A percentile compares a stretch with the other conserved stretches of the same genome.
These are phyloP conservation scores for Clonostachys rhizophaga DNA, from an alignment of 2,329 filamentous ascomycete genomes.

Conservation along the genomic window DNA sequence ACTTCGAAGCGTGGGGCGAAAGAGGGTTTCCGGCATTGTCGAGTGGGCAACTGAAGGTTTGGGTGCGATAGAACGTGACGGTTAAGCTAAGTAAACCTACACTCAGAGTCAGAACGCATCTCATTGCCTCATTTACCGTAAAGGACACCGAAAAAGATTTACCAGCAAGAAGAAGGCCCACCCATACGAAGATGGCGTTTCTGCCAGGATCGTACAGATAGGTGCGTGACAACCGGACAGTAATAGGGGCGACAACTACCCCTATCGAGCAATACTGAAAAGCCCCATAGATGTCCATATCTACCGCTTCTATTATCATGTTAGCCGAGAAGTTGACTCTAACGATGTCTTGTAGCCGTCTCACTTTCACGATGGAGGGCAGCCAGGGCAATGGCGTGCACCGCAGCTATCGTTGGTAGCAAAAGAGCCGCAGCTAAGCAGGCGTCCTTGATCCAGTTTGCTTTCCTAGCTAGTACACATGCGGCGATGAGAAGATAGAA, in stretches of 20 bases:
- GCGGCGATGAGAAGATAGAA: constrained; percentile 61
- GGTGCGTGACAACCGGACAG: constrained; percentile 54
- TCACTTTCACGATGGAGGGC: constrained; percentile 53
- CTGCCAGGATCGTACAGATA: constrained; percentile 61
- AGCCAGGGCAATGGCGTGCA: constrained; percentile 60
- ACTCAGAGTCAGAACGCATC: background rate
- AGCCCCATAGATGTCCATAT: constrained; percentile 65
- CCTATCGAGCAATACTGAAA: constrained; percentile 65
- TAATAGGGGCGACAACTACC: constrained; percentile 59
- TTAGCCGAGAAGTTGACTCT: background rate
- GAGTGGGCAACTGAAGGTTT: constrained; percentile 32
- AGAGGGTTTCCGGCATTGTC: constrained; percentile 29
- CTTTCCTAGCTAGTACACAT: constrained; percentile 58
- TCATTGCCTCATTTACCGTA: background rate
- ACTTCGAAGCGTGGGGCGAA: constrained; percentile 24
- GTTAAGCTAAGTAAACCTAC: constrained; percentile 55
- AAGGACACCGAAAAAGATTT: constrained; percentile 9
- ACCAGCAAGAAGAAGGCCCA: constrained; percentile 55
- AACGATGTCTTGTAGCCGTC: constrained; percentile 9
- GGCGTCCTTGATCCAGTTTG: constrained; percentile 57
- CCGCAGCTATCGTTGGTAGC: constrained; percentile 58
- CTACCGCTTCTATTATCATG: constrained; percentile 46
- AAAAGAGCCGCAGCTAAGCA: constrained; percentile 59
- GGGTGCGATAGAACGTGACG: constrained; percentile 58
- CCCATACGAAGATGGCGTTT: constrained; percentile 65